These are phyloP conservation scores for Cryptosporidium andersoni DNA, from an alignment of 169 alveolate species.

Conservation along the genomic window DNA sequence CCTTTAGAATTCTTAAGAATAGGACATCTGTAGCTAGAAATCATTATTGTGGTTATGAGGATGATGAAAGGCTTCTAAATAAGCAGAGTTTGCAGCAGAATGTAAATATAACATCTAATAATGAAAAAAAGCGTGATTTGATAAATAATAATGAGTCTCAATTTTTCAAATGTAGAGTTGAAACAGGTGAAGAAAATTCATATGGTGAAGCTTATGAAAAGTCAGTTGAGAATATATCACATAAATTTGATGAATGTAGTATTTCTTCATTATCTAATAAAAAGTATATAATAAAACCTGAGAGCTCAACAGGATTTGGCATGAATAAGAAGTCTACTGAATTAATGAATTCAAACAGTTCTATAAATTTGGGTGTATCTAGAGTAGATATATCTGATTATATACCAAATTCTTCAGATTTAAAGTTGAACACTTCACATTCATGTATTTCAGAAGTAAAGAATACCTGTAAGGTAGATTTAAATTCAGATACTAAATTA, in stretches of 20 bases:
- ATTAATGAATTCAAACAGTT: no score
- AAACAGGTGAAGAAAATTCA: background rate
- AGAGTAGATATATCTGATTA: no score
- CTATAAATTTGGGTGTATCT: no score
- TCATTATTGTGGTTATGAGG: conserved; percentile 60
- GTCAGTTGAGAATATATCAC: background rate
- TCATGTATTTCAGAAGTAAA: background rate
- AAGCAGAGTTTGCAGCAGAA: background rate
- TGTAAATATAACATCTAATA: background rate
- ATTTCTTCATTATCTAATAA: no score
- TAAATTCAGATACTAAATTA: no score
- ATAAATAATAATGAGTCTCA: background rate
- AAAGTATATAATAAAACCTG: no score
- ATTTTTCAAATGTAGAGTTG: background rate
- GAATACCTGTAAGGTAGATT: background rate
- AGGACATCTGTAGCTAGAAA: conserved; percentile 10
- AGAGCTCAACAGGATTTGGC: no score
- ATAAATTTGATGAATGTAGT: no score
- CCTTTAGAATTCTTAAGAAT: conserved; percentile 36
- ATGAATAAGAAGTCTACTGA: no score
- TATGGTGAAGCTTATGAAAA: background rate
- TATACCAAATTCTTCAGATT: no score
- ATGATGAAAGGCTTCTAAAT: background rate
- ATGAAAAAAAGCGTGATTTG: background rate
- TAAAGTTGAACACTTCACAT: no score